phyloP scores from a whole-genome alignment of 2,329 filamentous ascomycete genomes.

The Fusarium goolgardi region DNA sequence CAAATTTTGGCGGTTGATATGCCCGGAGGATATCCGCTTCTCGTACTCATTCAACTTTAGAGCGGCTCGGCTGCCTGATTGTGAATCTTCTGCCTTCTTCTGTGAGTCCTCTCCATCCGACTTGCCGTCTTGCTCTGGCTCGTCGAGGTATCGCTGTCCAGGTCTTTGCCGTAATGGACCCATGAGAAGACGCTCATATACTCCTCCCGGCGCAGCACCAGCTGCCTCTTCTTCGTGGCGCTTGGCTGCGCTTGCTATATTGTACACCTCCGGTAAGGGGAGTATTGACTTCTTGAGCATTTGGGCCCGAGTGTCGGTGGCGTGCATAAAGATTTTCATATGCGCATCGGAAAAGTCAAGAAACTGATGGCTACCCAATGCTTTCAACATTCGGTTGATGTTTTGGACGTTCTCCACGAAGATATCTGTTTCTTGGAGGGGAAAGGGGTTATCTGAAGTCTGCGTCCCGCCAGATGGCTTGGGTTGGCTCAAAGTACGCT shows the following conservation, averaged over 20 bases:
- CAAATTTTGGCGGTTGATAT: conserved; percentile 84
- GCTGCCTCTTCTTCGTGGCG: conserved; percentile 40
- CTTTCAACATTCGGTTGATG: conserved; percentile 59
- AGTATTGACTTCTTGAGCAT: conserved; percentile 53
- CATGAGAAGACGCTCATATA: conserved; percentile 51
- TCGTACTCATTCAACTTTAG: conserved; percentile 78
- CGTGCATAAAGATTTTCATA: conserved; percentile 46
- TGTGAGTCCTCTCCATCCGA: conserved; percentile 44
- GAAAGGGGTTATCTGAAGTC: conserved; percentile 37
- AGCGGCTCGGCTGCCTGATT: conserved; percentile 41
- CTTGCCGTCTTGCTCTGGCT: conserved; percentile 44
- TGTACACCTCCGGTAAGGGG: conserved; percentile 55
- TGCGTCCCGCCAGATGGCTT: conserved; percentile 43
- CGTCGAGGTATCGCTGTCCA: conserved; percentile 49
- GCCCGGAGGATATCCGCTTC: conserved; percentile 81
- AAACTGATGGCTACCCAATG: conserved; percentile 47
- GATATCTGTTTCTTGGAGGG: conserved; percentile 54
- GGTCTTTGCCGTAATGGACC: conserved; percentile 50
- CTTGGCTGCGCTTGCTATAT: conserved; percentile 52
- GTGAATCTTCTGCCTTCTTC: conserved; percentile 48
- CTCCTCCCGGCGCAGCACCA: conserved; percentile 40
- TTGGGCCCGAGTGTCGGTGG: conserved; percentile 43
- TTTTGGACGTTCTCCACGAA: conserved; percentile 61
- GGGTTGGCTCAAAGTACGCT: conserved; percentile 44
- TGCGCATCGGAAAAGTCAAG: conserved; percentile 44